These are phyloP conservation scores for Lichenothelia convexa DNA, from an alignment of 495 filamentous ascomycete genomes.

Conservation along the genomic window DNA sequence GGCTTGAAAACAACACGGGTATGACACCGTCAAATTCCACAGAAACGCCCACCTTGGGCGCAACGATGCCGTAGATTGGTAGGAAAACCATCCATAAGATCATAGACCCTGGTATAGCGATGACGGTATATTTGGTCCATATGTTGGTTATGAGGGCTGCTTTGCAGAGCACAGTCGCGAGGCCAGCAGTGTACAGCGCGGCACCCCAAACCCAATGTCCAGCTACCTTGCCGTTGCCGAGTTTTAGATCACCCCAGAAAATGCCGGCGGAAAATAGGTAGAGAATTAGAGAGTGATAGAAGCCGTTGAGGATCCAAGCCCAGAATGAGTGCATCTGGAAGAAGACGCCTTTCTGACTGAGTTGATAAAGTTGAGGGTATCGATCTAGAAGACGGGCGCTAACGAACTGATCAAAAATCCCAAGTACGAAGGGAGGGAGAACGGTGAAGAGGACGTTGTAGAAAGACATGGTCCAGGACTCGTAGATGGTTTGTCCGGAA, in stretches of 20 bases:
- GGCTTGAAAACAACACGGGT: conserved; percentile 57
- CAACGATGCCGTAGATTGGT: conserved; percentile 76
- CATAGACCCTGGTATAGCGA: conserved; percentile 90
- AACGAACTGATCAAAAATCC: conserved; percentile 96
- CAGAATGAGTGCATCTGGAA: conserved; percentile 85
- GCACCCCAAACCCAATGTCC: conserved; percentile 98
- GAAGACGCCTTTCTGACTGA: conserved; percentile 81
- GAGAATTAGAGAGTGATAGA: conserved; percentile 86
- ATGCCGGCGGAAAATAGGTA: conserved; percentile 73
- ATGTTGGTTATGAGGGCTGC: conserved; percentile 88
- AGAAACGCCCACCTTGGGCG: conserved; percentile 68
- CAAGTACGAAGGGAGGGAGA: conserved; percentile 82
- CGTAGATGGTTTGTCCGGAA: conserved; percentile 95
- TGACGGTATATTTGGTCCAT: conserved; percentile 96
- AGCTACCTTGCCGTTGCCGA: conserved; percentile 54
- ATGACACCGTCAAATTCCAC: conserved; percentile 74
- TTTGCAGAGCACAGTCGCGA: conserved; percentile 87
- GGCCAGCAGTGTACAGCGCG: conserved; percentile 72
- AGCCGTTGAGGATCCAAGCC: conserved; percentile 81
- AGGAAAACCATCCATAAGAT: conserved; percentile 81
- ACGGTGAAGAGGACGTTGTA: conserved; percentile 99
- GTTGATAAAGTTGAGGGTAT: conserved; percentile 89
- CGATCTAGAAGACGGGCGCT: conserved; percentile 89
- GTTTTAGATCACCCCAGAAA: conserved; percentile 57
- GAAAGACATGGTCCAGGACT: conserved; percentile 97